Evolutionary conservation across 768 basidiomycete species (phyloP), one percentile per base, ranked within the genome.

Genomic region (Lactifluus piperatus): DNA sequence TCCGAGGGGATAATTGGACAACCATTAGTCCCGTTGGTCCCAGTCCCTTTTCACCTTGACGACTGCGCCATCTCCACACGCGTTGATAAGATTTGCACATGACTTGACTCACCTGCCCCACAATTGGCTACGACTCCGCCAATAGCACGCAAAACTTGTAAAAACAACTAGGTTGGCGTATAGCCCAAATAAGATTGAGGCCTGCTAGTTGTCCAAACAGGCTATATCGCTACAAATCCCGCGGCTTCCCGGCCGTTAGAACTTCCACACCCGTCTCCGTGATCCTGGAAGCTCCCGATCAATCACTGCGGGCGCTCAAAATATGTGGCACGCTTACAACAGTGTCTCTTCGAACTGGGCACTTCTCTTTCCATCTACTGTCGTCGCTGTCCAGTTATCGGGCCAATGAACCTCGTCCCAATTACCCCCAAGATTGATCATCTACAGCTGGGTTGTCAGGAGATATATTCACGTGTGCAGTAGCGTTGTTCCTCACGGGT

Each of bases 271-370:
- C 94, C 22, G 83, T 87, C 66, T 94, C 93, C 29, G 94, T 97
- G 66, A 97, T 85, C 54, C 94, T 97, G 68, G 50, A 51, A 20
- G 26, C 18, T n/a, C 34, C 13, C 32, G 41, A 34, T 58, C 50
- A 75, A 56, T 60, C 52, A 62, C 48, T 44, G 49, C 27, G 51
- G 45, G 37, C 26, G 48, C 46, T 36, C 37, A 44, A 64, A 44
- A 18, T 24, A 29, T 39, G 49, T 7, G 47, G 18, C 22, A 51
- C 39, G 81, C 92, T 66, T 68, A 94, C 94, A 99, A 72, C 36
- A 99, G 75, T 1, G 95, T 97, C 68, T 99, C 97, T 71, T 99
- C 97, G 69, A 97, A 99, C 68, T 99, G 97, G 1, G 97, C 97
- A 60, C 91, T 94, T 56, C 81, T 77, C 70, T 88, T 88, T 24